Conservation (phyloP, 78 protist species). For the Paulinella micropora region DNA sequence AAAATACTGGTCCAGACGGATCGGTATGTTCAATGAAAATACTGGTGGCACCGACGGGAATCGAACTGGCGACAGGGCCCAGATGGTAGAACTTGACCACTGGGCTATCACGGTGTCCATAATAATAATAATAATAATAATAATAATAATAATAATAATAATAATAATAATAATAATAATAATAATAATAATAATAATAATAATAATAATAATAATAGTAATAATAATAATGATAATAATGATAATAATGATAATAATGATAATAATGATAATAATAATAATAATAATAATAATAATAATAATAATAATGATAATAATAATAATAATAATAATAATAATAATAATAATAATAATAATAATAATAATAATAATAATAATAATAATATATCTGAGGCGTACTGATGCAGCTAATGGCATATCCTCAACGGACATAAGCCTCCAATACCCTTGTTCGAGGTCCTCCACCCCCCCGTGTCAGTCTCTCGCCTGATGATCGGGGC, state of each 20-base stretch:
- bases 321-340: background rate
- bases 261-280: background rate
- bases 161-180: background rate
- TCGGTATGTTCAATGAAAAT: too few species aligned
- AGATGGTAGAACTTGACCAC: too few species aligned
- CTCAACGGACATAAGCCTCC: too few species aligned
- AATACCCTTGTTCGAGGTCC: too few species aligned
- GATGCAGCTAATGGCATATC: too few species aligned
- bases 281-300: background rate
- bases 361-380: background rate
- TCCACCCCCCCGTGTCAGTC: too few species aligned
- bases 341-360: background rate
- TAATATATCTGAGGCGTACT: background rate
- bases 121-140: background rate
- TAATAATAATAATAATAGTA: background rate
- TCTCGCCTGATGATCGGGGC: too few species aligned
- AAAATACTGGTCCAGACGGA: too few species aligned
- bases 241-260: background rate
- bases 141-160: background rate
- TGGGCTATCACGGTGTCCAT: background rate
- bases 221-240: background rate
- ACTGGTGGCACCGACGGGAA: too few species aligned
- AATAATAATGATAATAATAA: background rate
- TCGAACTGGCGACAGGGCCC: too few species aligned
- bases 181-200: background rate